These are phyloP conservation scores for Catunica adiposa DNA, from an alignment of 2,329 filamentous ascomycete species.

Conservation along the genomic window DNA sequence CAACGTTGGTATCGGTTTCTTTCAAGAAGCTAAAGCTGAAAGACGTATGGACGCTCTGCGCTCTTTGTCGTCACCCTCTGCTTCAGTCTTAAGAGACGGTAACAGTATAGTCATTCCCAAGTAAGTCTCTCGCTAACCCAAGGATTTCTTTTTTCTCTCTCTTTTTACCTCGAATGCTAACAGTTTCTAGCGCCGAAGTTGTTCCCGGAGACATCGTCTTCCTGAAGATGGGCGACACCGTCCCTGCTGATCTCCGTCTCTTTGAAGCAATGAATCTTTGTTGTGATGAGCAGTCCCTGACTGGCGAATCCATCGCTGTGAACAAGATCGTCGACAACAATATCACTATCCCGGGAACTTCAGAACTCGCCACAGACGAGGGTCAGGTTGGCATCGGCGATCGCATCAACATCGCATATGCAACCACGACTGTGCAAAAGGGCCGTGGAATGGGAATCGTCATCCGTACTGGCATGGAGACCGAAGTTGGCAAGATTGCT, in stretches of 20 bases:
- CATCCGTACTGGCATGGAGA: conserved; percentile 53
- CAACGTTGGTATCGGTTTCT: conserved; percentile 53
- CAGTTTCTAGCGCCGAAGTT: conserved; percentile 35
- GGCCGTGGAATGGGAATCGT: conserved; percentile 59
- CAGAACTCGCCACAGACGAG: conserved; percentile 27
- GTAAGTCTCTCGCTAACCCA: too few species aligned
- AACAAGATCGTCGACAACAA: conserved; percentile 43
- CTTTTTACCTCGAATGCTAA: too few species aligned
- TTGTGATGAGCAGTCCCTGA: conserved; percentile 63
- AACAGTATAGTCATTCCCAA: conserved; percentile 40
- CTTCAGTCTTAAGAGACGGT: conserved; percentile 43
- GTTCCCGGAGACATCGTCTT: conserved; percentile 56
- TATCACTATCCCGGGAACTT: conserved; percentile 29
- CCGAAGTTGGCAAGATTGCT: conserved; percentile 55
- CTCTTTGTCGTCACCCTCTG: conserved; percentile 45
- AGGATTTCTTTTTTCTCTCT: too few species aligned
- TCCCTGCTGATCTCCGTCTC: conserved; percentile 55
- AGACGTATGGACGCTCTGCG: conserved; percentile 50
- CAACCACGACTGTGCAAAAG: conserved; percentile 55
- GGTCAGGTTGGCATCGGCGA: conserved; percentile 50
- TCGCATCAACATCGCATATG: conserved; percentile 58
- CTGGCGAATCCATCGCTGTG: conserved; percentile 58
- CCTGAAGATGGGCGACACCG: conserved; percentile 55
- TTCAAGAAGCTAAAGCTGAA: conserved; percentile 47
- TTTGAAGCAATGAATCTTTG: conserved; percentile 63